Evolutionary conservation across 352 stramenopile genomes (phyloP).

Genomic region (Thalassiosira mediterranea): DNA sequence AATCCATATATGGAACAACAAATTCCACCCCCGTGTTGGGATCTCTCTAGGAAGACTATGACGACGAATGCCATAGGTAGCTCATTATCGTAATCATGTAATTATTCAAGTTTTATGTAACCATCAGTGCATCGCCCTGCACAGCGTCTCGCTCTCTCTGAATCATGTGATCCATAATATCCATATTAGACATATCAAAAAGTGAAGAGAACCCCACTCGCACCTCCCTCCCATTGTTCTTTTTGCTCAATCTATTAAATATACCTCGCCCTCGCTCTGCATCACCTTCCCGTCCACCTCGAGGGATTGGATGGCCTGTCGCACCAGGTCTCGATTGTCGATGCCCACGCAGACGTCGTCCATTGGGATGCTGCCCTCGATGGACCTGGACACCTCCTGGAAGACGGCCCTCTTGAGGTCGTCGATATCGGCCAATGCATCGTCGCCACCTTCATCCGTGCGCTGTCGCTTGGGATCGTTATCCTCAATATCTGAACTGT

Average conservation of each 20-base stretch:
- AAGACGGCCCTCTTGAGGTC: constrained; percentile 49
- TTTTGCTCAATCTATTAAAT: constrained; percentile 39
- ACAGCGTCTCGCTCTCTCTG: no score
- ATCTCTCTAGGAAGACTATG: no score
- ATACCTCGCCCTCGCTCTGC: constrained; percentile 47
- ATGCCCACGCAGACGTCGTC: constrained; percentile 52
- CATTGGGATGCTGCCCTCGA: constrained; percentile 50
- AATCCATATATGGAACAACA: no score
- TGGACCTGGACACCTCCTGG: constrained; percentile 42
- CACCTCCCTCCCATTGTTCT: not conserved
- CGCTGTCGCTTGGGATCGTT: constrained; percentile 33
- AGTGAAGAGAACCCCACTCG: no score
- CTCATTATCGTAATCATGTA: no score
- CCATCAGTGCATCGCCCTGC: no score
- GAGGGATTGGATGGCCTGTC: constrained; percentile 46
- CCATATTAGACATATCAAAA: no score
- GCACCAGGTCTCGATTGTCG: constrained; percentile 56
- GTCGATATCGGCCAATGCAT: not conserved
- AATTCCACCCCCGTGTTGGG: no score
- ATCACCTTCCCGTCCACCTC: constrained; percentile 58
- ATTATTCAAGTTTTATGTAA: no score
- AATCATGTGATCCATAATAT: no score
- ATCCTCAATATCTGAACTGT: constrained; percentile 31
- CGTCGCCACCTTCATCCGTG: constrained; percentile 6
- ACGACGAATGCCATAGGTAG: no score